Conservation (phyloP, 2,329 filamentous ascomycete genomes). For the Fusarium tjaetaba region DNA sequence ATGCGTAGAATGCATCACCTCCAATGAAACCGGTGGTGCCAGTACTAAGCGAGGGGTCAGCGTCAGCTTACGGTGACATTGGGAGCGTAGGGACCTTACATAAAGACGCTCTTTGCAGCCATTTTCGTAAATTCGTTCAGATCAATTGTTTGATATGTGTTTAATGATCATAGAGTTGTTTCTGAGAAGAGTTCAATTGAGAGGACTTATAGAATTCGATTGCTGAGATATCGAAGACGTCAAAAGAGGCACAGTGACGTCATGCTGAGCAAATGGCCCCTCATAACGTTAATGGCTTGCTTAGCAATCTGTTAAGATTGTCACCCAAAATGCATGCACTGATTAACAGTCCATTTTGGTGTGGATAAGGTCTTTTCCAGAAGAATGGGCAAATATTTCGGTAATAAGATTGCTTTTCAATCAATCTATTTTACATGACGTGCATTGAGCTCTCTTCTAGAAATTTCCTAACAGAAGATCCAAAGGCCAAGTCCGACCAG, state of each 20-base stretch:
- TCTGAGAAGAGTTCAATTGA: neutral
- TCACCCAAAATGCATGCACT: accelerated
- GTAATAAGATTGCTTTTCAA: neutral
- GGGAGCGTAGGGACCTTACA: neutral
- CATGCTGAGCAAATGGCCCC: neutral
- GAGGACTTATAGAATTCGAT: accelerated
- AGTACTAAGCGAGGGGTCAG: neutral
- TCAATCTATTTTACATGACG: neutral
- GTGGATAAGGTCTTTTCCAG: neutral
- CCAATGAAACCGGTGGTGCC: conserved; percentile 21
- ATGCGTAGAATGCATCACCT: conserved; percentile 12
- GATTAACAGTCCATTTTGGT: neutral
- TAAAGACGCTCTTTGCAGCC: conserved; percentile 12
- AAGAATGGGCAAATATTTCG: neutral
- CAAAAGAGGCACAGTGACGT: conserved; percentile 7
- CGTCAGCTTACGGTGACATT: accelerated
- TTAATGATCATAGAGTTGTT: accelerated
- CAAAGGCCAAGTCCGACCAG: conserved; percentile 3
- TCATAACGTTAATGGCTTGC: neutral
- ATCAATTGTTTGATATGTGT: accelerated
- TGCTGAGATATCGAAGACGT: conserved; percentile 8
- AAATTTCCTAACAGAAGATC: neutral
- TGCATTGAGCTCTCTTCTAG: neutral
- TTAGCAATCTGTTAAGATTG: neutral
- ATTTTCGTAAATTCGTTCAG: neutral